Conservation (phyloP, 2,329 filamentous ascomycete species). For the Coniosporium uncinatum region DNA sequence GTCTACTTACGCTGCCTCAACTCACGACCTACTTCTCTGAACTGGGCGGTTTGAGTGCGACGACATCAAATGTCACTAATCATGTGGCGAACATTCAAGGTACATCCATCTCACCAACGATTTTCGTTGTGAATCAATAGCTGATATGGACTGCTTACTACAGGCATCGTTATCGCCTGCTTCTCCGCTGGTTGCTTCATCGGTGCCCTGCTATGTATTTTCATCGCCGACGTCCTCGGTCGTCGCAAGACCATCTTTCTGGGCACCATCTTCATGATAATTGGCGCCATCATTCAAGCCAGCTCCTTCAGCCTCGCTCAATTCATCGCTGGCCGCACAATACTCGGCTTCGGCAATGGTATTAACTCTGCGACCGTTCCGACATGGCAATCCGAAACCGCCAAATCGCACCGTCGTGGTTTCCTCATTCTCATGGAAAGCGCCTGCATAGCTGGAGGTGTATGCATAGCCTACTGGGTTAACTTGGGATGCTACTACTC, state of each 20-base stretch:
- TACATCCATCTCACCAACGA: too few relatives aligned
- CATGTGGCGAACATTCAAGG: too few relatives aligned
- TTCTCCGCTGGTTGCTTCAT: slow-evolving; percentile 65
- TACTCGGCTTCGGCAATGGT: slow-evolving; percentile 69
- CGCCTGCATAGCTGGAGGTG: slow-evolving; percentile 66
- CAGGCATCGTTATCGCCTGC: too few relatives aligned
- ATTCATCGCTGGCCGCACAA: slow-evolving; percentile 62
- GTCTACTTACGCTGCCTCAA: too few relatives aligned
- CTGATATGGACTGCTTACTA: too few relatives aligned
- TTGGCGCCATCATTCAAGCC: slow-evolving; percentile 57
- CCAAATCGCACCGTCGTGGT: slow-evolving; percentile 51
- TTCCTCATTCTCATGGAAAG: slow-evolving; percentile 68
- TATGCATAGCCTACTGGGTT: slow-evolving; percentile 30
- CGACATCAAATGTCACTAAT: too few relatives aligned
- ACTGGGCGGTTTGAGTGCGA: too few relatives aligned
- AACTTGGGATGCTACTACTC: slow-evolving; percentile 26
- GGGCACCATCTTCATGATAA: slow-evolving; percentile 44
- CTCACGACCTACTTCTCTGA: too few relatives aligned
- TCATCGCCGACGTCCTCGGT: slow-evolving; percentile 50
- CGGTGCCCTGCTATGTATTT: slow-evolving; percentile 55
- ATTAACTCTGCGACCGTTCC: slow-evolving; percentile 67
- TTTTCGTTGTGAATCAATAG: too few relatives aligned
- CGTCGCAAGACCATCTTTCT: slow-evolving; percentile 47
- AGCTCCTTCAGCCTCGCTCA: slow-evolving; percentile 62
- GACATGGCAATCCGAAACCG: slow-evolving; percentile 63